A percentile compares a stretch with the other conserved stretches of the same genome.
phyloP scores from a whole-genome alignment of 2,329 filamentous ascomycete species.

The Botrytis cinerea region DNA sequence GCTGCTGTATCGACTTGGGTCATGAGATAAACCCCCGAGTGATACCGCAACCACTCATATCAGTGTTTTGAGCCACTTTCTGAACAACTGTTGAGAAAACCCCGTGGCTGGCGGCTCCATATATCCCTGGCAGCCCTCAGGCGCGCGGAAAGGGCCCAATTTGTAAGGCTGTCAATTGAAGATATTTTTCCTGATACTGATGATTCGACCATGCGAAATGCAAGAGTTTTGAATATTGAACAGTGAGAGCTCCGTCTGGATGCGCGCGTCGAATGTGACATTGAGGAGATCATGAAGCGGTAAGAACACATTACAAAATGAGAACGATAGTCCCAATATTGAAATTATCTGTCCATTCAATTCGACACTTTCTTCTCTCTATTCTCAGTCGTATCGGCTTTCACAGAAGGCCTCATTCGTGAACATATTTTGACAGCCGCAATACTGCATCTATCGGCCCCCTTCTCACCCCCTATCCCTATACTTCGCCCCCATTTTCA shows the following conservation, averaged over 20 bases:
- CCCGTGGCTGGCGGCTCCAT: slow-evolving; percentile 34
- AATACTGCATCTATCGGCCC: neutral
- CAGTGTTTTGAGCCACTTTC: slow-evolving; percentile 34
- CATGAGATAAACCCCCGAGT: slow-evolving; percentile 11
- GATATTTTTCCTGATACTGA: neutral
- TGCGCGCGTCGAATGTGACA: slow-evolving; percentile 16
- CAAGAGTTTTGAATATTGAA: slow-evolving; percentile 5
- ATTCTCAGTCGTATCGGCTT: slow-evolving; percentile 3
- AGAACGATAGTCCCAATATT: neutral
- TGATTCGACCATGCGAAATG: slow-evolving; percentile 18
- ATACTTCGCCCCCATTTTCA: slow-evolving; percentile 22
- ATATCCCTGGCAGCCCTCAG: slow-evolving; percentile 24
- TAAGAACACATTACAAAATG: slow-evolving; percentile 18
- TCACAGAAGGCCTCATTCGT: slow-evolving; percentile 1
- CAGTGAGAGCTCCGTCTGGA: neutral
- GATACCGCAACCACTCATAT: slow-evolving; percentile 34
- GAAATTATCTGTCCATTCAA: slow-evolving; percentile 1
- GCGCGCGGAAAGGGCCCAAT: slow-evolving; percentile 35
- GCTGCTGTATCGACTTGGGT: slow-evolving; percentile 18
- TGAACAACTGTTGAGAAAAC: slow-evolving; percentile 28
- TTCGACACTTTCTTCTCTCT: neutral
- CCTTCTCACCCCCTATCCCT: neutral
- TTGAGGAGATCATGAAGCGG: neutral
- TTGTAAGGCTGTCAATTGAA: slow-evolving; percentile 26
- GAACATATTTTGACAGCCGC: neutral